Evolutionary conservation across 345 rosid species (phyloP).

Genomic region (Murraya koenigii): DNA sequence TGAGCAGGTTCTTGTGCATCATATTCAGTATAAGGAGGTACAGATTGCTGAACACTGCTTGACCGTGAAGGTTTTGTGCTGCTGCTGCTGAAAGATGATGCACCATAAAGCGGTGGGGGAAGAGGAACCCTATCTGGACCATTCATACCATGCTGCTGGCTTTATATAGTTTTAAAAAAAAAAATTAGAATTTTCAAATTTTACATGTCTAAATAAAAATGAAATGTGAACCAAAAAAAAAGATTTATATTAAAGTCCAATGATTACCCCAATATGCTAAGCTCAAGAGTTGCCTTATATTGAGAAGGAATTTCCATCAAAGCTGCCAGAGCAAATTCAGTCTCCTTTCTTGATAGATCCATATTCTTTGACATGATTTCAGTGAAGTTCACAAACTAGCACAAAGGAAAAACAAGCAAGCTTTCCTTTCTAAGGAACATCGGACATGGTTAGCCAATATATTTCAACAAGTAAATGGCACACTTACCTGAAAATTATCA

Average conservation of each 20-base stretch:
- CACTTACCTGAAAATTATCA: slow-evolving; percentile 76
- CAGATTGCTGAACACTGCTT: slow-evolving; percentile 36
- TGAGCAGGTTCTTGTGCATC: slow-evolving; percentile 18
- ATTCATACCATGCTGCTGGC: slow-evolving; percentile 40
- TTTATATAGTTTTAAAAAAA: slow-evolving; percentile 18
- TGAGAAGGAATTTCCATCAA: slow-evolving; percentile 96
- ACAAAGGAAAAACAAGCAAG: slow-evolving; percentile 5
- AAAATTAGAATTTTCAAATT: neutral
- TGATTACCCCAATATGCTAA: slow-evolving; percentile 64
- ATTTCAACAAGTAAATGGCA: neutral
- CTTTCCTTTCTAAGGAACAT: neutral
- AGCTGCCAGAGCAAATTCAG: slow-evolving; percentile 78
- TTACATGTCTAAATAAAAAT: neutral
- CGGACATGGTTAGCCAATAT: neutral
- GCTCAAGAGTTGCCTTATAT: slow-evolving; percentile 80
- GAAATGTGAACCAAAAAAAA: slow-evolving; percentile 5
- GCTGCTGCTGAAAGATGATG: slow-evolving; percentile 31
- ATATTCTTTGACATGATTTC: slow-evolving; percentile 75
- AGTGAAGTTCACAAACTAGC: slow-evolving; percentile 86
- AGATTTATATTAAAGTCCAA: neutral
- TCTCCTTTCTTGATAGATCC: slow-evolving; percentile 58
- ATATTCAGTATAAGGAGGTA: slow-evolving; percentile 28
- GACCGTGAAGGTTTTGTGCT: slow-evolving; percentile 36
- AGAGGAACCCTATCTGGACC: slow-evolving; percentile 55
- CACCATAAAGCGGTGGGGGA: slow-evolving; percentile 59